Conservation (phyloP, 1,139 yeast genomes). For the Candida sp. region DNA sequence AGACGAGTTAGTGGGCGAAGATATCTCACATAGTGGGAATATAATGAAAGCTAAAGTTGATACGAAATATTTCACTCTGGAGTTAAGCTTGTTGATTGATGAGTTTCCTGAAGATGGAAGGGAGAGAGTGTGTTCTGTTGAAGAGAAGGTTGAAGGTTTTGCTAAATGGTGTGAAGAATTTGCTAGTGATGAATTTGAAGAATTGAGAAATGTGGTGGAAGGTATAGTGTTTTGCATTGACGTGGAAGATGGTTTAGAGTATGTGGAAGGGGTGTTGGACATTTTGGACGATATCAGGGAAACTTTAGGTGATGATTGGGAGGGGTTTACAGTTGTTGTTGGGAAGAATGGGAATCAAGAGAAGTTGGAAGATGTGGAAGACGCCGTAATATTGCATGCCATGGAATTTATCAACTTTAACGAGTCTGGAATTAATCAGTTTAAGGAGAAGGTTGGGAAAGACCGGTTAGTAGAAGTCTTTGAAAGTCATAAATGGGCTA, state of each 20-base stretch:
- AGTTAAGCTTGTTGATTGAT: conserved; percentile 33
- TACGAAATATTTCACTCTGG: conserved; percentile 31
- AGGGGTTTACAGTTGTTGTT: conserved; percentile 23
- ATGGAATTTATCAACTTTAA: conserved; percentile 27
- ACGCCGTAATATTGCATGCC: conserved; percentile 24
- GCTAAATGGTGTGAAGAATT: conserved; percentile 30
- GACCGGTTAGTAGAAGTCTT: conserved; percentile 33
- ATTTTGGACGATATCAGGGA: conserved; percentile 14
- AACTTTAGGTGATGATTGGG: conserved; percentile 11
- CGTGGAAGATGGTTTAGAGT: conserved; percentile 14
- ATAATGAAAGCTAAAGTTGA: conserved; percentile 23
- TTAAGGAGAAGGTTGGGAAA: conserved; percentile 21
- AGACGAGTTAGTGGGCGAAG: conserved; percentile 7
- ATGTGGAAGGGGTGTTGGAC: conserved; percentile 14
- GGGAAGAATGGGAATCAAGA: conserved; percentile 10
- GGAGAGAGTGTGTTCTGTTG: conserved; percentile 5
- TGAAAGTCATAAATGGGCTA: conserved; percentile 40
- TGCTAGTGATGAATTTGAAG: conserved; percentile 24
- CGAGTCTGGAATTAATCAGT: conserved; percentile 22
- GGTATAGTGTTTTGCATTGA: conserved; percentile 36
- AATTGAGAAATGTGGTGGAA: conserved; percentile 35
- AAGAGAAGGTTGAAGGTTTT: conserved; percentile 13
- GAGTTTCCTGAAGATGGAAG: conserved; percentile 27
- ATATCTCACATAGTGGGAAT: conserved; percentile 33
- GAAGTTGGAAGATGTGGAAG: conserved; percentile 24